Conservation (phyloP, 352 stramenopile species). For the Phytophthora fragariaefolia region DNA sequence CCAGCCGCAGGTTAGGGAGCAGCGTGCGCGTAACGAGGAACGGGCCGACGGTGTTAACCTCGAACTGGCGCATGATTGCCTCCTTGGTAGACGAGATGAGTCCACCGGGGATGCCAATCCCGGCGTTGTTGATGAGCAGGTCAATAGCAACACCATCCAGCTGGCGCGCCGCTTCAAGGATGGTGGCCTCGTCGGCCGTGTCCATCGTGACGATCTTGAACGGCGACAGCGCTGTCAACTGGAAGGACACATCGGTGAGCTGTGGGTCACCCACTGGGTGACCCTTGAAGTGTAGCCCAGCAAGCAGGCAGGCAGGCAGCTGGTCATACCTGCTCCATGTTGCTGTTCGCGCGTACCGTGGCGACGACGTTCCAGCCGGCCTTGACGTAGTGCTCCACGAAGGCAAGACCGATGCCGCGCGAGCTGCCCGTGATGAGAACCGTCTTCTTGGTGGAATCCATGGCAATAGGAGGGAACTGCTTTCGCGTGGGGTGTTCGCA, state of each 20-base stretch:
- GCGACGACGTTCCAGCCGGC: constrained; percentile 24
- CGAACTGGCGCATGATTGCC: constrained; percentile 40
- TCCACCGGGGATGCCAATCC: constrained; percentile 34
- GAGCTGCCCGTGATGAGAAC: constrained; percentile 21
- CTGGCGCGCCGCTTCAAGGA: constrained; percentile 36
- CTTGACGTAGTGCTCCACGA: constrained; percentile 39
- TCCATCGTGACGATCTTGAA: constrained; percentile 57
- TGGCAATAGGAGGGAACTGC: neutral
- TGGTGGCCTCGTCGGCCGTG: constrained; percentile 43
- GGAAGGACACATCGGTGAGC: neutral
- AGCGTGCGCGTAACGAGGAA: constrained; percentile 56
- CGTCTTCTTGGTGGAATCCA: constrained; percentile 18
- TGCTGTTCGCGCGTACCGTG: constrained; percentile 16
- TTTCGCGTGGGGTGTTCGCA: neutral
- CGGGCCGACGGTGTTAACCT: constrained; percentile 30
- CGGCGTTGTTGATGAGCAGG: constrained; percentile 66
- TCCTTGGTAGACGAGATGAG: constrained; percentile 45
- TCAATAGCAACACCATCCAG: constrained; percentile 54
- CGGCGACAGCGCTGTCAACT: constrained; percentile 22
- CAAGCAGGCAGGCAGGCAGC: too few relatives aligned
- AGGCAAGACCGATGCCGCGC: constrained; percentile 41
- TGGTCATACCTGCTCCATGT: constrained; percentile 7
- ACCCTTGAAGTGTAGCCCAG: too few relatives aligned
- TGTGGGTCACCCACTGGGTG: neutral
- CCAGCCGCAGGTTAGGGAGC: constrained; percentile 46